phyloP scores from a whole-genome alignment of 768 basidiomycete genomes.

The Lactifluus pinguis region DNA sequence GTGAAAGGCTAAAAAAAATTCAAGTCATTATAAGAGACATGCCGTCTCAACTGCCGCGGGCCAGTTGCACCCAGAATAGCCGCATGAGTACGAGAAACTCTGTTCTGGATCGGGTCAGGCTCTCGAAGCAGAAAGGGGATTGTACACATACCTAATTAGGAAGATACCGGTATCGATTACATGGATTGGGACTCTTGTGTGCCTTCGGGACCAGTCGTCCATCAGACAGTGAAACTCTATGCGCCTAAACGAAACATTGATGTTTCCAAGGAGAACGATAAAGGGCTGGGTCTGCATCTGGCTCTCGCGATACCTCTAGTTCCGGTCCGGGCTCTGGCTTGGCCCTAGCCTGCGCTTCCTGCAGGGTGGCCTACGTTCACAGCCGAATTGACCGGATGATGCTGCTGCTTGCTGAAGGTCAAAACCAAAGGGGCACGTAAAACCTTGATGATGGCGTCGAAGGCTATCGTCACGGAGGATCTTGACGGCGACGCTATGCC shows the following conservation, averaged over 20 bases:
- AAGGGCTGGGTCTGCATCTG: not conserved
- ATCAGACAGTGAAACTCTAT: not conserved
- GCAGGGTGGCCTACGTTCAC: not conserved
- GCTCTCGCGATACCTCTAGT: not conserved
- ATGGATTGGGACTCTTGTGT: not conserved
- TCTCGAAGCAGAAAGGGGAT: not conserved
- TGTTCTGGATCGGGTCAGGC: not conserved
- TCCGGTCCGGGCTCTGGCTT: not conserved
- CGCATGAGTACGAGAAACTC: not conserved
- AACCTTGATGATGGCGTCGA: not conserved
- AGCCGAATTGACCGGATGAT: not conserved
- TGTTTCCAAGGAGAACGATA: slow-evolving; percentile 1
- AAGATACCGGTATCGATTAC: not conserved
- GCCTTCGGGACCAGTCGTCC: not conserved
- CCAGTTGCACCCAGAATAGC: not conserved
- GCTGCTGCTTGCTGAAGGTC: not conserved
- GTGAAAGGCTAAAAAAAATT: not conserved
- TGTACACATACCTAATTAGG: not conserved
- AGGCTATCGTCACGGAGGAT: not conserved
- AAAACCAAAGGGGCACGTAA: not conserved
- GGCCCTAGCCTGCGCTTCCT: not conserved
- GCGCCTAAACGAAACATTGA: not conserved
- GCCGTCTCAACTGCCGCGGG: not conserved
- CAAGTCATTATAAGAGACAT: not conserved
- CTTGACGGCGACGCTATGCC: not conserved